A percentile compares a stretch with the other conserved stretches of the same genome.
phyloP scores from a whole-genome alignment of 148 eudicot species.

The Hydrangea macrophylla region DNA sequence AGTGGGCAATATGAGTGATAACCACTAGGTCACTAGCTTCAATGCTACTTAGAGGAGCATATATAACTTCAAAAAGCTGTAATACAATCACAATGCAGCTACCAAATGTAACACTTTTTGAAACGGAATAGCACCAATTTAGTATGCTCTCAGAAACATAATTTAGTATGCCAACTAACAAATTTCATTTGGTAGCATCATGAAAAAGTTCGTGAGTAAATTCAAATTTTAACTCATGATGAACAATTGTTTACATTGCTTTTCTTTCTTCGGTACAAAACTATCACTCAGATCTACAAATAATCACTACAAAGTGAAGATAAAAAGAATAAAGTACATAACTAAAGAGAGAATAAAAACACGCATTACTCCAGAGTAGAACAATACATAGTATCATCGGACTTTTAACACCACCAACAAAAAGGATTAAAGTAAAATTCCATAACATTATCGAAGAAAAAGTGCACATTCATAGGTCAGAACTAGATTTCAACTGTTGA shows the following conservation, averaged over 20 bases:
- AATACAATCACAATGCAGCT: no score
- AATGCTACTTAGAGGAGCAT: background rate
- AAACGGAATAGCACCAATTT: background rate
- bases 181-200: background rate
- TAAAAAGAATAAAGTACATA: background rate
- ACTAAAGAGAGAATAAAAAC: background rate
- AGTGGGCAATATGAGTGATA: background rate
- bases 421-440: background rate
- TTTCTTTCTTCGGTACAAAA: background rate
- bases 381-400: background rate
- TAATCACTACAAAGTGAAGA: background rate
- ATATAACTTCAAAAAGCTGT: background rate
- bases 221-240: background rate
- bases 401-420: background rate
- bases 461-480: constrained; percentile 37
- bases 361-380: background rate
- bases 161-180: no score
- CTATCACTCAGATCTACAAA: background rate
- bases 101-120: background rate
- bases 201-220: no score
- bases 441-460: constrained; percentile 8
- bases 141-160: background rate
- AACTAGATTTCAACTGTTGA: constrained; percentile 45
- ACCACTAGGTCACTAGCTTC: background rate
- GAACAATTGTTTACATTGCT: background rate